These are phyloP conservation scores for Chaetomiaceae sp. DNA, from an alignment of 2,329 filamentous ascomycete genomes.

Conservation along the genomic window DNA sequence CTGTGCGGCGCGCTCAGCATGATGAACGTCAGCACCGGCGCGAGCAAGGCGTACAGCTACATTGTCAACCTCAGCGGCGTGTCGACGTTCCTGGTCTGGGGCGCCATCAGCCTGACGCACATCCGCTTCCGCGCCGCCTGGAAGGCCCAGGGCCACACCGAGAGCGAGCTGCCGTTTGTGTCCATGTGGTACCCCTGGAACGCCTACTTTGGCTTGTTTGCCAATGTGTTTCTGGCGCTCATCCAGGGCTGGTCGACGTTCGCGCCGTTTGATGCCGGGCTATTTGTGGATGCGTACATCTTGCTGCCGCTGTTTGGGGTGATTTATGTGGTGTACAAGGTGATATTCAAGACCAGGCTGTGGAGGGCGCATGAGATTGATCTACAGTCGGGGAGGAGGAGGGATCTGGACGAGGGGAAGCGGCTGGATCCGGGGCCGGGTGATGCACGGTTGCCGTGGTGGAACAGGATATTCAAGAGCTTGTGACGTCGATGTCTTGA, in stretches of 20 bases:
- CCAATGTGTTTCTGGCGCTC: conserved; percentile 54
- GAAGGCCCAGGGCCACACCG: conserved; percentile 49
- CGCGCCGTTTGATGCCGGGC: conserved; percentile 49
- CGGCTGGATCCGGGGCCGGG: conserved; percentile 24
- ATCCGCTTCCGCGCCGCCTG: conserved; percentile 64
- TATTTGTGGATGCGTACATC: conserved; percentile 60
- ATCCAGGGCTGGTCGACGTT: conserved; percentile 58
- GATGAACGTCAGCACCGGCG: conserved; percentile 66
- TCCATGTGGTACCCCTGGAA: conserved; percentile 51
- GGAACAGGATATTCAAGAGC: conserved; percentile 35
- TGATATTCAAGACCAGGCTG: conserved; percentile 46
- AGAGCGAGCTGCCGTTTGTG: conserved; percentile 50
- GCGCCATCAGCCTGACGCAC: conserved; percentile 61
- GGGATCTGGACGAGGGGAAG: conserved; percentile 45
- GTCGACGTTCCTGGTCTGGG: conserved; percentile 68
- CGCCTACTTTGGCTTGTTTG: conserved; percentile 51
- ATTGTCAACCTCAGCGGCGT: conserved; percentile 66
- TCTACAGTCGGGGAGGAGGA: conserved; percentile 48
- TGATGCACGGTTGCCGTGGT: conserved; percentile 29
- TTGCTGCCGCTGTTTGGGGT: conserved; percentile 53
- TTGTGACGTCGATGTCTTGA: conserved; percentile 1
- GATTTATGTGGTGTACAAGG: conserved; percentile 51
- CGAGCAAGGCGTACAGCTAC: conserved; percentile 58
- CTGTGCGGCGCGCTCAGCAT: conserved; percentile 65
- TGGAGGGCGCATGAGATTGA: conserved; percentile 49